These are phyloP conservation scores for Capronia americana DNA, from an alignment of 2,329 filamentous ascomycete species.

Conservation along the genomic window DNA sequence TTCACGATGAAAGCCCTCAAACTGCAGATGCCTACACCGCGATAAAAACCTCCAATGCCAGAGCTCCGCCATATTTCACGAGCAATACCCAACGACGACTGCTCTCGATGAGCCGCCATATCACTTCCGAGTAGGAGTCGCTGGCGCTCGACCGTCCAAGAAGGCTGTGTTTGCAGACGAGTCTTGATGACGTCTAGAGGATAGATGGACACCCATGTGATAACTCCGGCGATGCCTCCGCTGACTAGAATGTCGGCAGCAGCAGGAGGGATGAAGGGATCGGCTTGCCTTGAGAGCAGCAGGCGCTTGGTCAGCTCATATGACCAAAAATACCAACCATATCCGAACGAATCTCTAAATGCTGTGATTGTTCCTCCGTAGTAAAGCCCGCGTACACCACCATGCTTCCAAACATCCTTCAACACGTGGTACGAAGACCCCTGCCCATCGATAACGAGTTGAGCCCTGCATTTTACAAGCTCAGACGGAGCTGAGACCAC, in stretches of 20 bases:
- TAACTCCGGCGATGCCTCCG: constrained; percentile 83
- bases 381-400: constrained; percentile 75
- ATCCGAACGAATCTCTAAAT: constrained; percentile 85
- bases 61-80: constrained; percentile 69
- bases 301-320: constrained; percentile 77
- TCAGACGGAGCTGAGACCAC: constrained; percentile 87
- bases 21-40: constrained; percentile 80
- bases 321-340: constrained; percentile 97
- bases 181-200: constrained; percentile 94
- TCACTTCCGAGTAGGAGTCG: constrained; percentile 38
- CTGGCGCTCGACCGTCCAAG: constrained; percentile 37
- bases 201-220: constrained; percentile 89
- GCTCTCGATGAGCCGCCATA: constrained; percentile 35
- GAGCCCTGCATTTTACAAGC: constrained; percentile 85
- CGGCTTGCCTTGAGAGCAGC: constrained; percentile 52
- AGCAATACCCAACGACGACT: constrained; percentile 68
- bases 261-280: constrained; percentile 47
- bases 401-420: constrained; percentile 63
- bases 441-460: constrained; percentile 61
- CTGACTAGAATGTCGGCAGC: constrained; percentile 74
- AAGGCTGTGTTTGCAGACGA: constrained; percentile 76
- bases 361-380: constrained; percentile 81
- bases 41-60: constrained; percentile 70
- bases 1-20: constrained; percentile 89
- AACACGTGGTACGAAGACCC: constrained; percentile 70